Percentiles rank a stretch among this genome's conserved stretches.
Conservation (phyloP, 305 asterid species). For the Withania somnifera region DNA sequence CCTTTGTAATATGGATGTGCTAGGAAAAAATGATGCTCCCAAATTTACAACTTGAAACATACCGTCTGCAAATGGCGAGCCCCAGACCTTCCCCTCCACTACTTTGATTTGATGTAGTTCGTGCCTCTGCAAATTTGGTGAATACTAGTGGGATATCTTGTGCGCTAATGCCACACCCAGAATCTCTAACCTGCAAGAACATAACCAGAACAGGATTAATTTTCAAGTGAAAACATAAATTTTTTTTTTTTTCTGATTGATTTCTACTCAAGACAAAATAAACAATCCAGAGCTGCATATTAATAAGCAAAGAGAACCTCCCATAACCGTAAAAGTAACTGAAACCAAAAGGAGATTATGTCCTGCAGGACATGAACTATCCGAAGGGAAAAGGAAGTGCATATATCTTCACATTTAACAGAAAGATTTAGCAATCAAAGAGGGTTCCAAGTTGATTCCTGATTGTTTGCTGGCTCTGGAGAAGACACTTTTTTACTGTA, state of each 20-base stretch:
- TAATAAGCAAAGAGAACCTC: not conserved
- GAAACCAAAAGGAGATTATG: not conserved
- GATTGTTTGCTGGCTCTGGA: not conserved
- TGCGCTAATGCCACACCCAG: slow-evolving; percentile 53
- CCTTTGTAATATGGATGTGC: not conserved
- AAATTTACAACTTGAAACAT: not conserved
- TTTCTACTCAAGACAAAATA: not conserved
- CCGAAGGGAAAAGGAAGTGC: not conserved
- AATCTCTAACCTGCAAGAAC: slow-evolving; percentile 40
- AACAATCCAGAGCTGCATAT: not conserved
- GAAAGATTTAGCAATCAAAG: not conserved
- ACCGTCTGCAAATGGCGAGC: slow-evolving; percentile 73
- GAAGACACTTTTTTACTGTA: not conserved
- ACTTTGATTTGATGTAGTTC: slow-evolving; percentile 22
- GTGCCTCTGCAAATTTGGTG: slow-evolving; percentile 38
- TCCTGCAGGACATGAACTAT: not conserved
- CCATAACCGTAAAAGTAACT: not conserved
- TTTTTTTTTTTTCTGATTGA: not conserved
- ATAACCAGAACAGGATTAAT: not conserved
- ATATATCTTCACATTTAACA: not conserved
- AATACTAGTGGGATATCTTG: slow-evolving; percentile 49
- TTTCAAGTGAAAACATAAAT: not conserved
- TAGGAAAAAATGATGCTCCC: not conserved
- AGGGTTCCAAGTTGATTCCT: not conserved
- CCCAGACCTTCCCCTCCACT: slow-evolving; percentile 48